Evolutionary conservation across 2,329 filamentous ascomycete species (phyloP), one percentile per base, ranked within the genome.

Genomic region (Aspergillus pseudotamarii): DNA sequence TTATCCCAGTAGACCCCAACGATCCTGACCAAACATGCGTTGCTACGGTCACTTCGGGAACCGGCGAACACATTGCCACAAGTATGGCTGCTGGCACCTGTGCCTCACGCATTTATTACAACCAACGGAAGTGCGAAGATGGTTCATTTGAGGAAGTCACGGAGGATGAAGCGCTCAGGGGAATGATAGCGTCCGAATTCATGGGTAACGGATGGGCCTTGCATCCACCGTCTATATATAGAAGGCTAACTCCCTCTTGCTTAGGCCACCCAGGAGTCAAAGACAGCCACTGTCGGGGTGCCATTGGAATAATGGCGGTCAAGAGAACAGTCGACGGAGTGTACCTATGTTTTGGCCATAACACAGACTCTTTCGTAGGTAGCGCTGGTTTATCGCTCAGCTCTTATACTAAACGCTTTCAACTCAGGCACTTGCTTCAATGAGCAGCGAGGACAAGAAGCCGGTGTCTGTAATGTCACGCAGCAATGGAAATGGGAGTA

Each of bases 1-100:
- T 99, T 32, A 86, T 97, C n/a, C 94, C 94, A 1, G 82, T 84
- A 30, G 88, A 93, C 65, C 82, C 86, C 2, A 84, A 87, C 34
- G 94, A 97, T 72, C 81, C 86, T 8, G 88, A 92, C 2, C 82
- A 84, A 53, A 85, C 88, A 9, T 88, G 86, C 53, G 92, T 97
- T 32, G 94, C 93, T 34, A 89, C 90, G 30, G 93, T 97, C 26
- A 96, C 93, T 45, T 97, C 93, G 74, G 95, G 95, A 32, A 99
- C 95, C 3, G 95, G 95, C 55, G 95, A 99, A 79, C 95, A 99
- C 75, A 99, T 99, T 91, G 92, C 93, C 41, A 97, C 94, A 0
- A 96, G 94, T 0, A 90, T 96, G 85, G 94, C 95, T 12, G 94
- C 95, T 8, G 89, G 90, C 63, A 89, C 90, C 60, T 96, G 93